Evolutionary conservation across 768 basidiomycete species (phyloP), one percentile per base, ranked within the genome.

Genomic region (Nidularia pulvinata): DNA sequence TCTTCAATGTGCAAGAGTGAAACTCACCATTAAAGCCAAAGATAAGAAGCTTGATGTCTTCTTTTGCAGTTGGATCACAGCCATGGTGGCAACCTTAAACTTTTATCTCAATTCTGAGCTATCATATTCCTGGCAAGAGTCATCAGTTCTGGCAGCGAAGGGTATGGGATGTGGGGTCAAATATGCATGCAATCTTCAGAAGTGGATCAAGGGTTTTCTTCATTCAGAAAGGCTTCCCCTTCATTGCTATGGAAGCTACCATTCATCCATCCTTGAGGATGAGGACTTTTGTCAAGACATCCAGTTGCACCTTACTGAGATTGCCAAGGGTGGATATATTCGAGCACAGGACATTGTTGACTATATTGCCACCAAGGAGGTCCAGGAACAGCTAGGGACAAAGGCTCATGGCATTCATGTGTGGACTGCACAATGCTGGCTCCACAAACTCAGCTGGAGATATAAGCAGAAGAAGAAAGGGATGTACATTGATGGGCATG

Each of bases 401-500:
- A 59, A 51, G 19, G 48, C 36, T 13, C 49, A 50, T 4, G 49
- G 47, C 5, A 68, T 72, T 45, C 60, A 58, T 14, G 51, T 55
- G 2, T 13, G 48, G 4, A 75, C 69, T 1, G 71, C 71, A 7
- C 49, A 46, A 7, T 36, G 56, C 1, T 76, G 70, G 73, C 56
- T 81, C 2, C 49, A 64, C 4, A 67, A 61, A 7, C 43, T 76
- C 6, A 66, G 60, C 2, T 75, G 63, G 58, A 60, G 59, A 1
- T 77, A 66, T 52, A 22, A 42, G 0, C 44, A 57, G 11, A 60
- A 61, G 30, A 49, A 60, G 16, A 71, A 67, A 22, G 73, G 70
- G 0, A 67, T 68, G 64, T 77, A 74, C 42, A 57, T 69, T 46
- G 72, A 75, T 56, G 67, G 75, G 0, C 73, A 75, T 59, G 68